Base-by-base conservation (phyloP, 2,329 filamentous ascomycete genomes). In the Colletotrichum liriopes region DNA sequence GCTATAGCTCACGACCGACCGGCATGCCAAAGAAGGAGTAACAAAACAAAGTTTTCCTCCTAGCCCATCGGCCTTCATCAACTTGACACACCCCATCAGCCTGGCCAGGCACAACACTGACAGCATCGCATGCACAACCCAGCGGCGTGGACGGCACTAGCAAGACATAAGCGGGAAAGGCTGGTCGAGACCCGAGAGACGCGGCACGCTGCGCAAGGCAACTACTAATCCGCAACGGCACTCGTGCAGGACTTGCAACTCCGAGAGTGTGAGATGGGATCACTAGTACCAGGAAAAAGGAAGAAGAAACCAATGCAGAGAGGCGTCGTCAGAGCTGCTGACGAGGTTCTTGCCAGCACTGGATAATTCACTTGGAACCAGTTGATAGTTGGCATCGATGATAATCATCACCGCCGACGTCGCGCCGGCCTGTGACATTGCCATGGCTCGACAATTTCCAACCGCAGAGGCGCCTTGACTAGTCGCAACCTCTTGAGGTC, bases 21-120 rank as follows among this genome's bases (percentile, higher is more conserved):
- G 26, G 32, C 54, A 52, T 54, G 23, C 39, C 20, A 64, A 55
- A 41, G 29, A 39, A 60, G 49, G n/a, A 14, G 20, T 55, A 54
- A 60, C 59, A n/a, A 72, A 72, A 72, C 59, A 69, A 55, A 64
- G 39, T 72, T 72, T 72, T 64, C 35, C 26, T 29, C 26, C 35
- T 56, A 29, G 20, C 39, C 26, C 56, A 37, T 47, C 45, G n/a
- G 37, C 52, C 32, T 39, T 35, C n/a, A 16, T 69, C 59, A 64
- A 72, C 29, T 23, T 72, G 69, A 72, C 32, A 66, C 67, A 68
- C n/a, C 45, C 49, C 16, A 54, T 49, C 60, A 72, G 65, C 54
- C 60, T 59, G 59, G 60, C 65, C 54, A 63, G 59, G 65, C 69
- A 55, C 29, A 47, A n/a, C 23, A 54, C 29, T 18, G 37, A 47